Conservation (phyloP, 2,329 filamentous ascomycete species). For the Cercospora citrullina region DNA sequence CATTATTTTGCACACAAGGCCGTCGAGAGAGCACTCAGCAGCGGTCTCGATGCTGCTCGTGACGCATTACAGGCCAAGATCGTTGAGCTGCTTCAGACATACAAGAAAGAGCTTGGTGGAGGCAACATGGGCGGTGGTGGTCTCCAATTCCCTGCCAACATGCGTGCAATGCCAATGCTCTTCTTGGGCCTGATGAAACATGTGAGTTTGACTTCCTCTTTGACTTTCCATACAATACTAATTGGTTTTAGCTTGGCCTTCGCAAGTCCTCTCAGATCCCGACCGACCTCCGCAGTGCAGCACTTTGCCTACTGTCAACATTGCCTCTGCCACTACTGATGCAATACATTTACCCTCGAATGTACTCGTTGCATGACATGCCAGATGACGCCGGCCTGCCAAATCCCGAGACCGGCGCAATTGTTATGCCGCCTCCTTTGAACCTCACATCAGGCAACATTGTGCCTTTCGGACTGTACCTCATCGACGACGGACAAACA, state of each 20-base stretch:
- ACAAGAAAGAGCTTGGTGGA: slow-evolving; percentile 93
- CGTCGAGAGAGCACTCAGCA: slow-evolving; percentile 83
- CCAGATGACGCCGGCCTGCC: slow-evolving; percentile 86
- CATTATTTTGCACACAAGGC: slow-evolving; percentile 97
- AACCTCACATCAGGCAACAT: slow-evolving; percentile 89
- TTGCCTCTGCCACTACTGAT: slow-evolving; percentile 85
- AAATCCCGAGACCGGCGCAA: slow-evolving; percentile 82
- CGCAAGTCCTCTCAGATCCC: slow-evolving; percentile 92
- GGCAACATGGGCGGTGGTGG: slow-evolving; percentile 92
- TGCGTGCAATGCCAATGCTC: slow-evolving; percentile 81
- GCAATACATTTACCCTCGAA: slow-evolving; percentile 71
- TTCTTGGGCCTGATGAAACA: slow-evolving; percentile 97
- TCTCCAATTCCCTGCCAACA: slow-evolving; percentile 89
- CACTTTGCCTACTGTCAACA: slow-evolving; percentile 90
- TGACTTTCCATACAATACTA: slow-evolving; percentile 25
- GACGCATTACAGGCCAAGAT: slow-evolving; percentile 90
- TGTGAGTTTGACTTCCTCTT: slow-evolving; percentile 53
- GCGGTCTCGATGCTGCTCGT: slow-evolving; percentile 83
- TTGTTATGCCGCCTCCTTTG: slow-evolving; percentile 76
- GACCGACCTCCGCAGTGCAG: slow-evolving; percentile 88
- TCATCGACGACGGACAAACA: slow-evolving; percentile 95
- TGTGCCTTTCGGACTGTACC: slow-evolving; percentile 85
- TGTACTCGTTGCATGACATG: slow-evolving; percentile 91
- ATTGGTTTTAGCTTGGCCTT: slow-evolving; percentile 62
- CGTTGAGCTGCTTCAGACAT: slow-evolving; percentile 88